Base-by-base conservation (phyloP, 1,284 basidiomycete species). In the Trametes versicolor region DNA sequence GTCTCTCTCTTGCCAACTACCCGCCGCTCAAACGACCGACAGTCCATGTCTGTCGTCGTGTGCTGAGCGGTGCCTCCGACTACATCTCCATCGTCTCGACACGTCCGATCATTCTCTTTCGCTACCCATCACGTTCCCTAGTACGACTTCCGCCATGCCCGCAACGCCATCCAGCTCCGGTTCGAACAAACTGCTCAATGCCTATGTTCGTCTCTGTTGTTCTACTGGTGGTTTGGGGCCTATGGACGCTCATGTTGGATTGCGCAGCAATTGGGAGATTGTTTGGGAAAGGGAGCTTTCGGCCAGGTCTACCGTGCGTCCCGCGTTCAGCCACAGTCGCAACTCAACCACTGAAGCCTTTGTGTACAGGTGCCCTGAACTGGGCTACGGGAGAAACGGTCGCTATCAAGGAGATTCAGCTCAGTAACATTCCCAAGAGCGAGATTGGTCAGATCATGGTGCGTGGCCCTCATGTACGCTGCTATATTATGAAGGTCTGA, bases 401-500 rank as follows among this genome's bases (percentile, higher is more conserved):
- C 37, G 96, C 96, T 8, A 92, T 97, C 75, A 99, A 97, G 85
- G 96, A 95, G 78, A 97, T 97, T 74, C 92, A 95, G 73, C 82
- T 99, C 66, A 91, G 89, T 76, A 96, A 96, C 77, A 97, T 99
- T 64, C 95, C 97, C 1, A 94, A 95, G 76, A 88, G 90, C 54
- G 95, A 98, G 76, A 86, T 99, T 57, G 92, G 94, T 23, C 96
- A 99, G 79, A 98, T 99, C 75, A 99, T 99, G 97, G 95, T 94
- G 73, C 71, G 88, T 82, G 27, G 17, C 37, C 10, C 12, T 34
- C 23, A 32, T 19, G 43, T 58, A 3, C 12, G 27, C 39, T 19
- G 57, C 13, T 8, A 8, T 4, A 1, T 12, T 12, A 29, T 13
- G 50, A 19, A 7, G 15, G 15, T 34, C 56, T 64, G 10, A 65